A percentile compares a stretch with the other conserved stretches of the same genome.
These are phyloP conservation scores for Zymoseptoria tritici DNA, from an alignment of 2,329 filamentous ascomycete genomes.

Conservation along the genomic window DNA sequence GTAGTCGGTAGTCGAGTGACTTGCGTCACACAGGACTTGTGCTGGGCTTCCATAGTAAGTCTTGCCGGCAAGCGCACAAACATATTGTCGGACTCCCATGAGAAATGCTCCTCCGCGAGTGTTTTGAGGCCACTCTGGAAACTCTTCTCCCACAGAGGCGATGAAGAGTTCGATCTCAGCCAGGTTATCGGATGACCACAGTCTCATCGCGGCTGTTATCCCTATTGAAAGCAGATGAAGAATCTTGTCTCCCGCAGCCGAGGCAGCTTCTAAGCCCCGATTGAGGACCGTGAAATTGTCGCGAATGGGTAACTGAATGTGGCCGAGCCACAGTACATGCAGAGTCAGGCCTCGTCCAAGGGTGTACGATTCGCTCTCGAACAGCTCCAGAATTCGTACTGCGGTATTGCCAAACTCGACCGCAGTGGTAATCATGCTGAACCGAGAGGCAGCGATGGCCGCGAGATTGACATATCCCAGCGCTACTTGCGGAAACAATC, in stretches of 20 bases:
- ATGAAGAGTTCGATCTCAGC: constrained; percentile 64
- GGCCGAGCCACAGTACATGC: constrained; percentile 62
- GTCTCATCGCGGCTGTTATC: constrained; percentile 56
- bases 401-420: constrained; percentile 57
- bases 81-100: constrained; percentile 57
- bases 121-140: constrained; percentile 64
- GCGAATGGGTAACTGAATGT: constrained; percentile 57
- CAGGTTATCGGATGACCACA: constrained; percentile 63
- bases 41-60: constrained; percentile 47
- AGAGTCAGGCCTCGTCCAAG: constrained; percentile 62
- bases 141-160: constrained; percentile 64
- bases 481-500: constrained; percentile 62
- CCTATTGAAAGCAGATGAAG: constrained; percentile 66
- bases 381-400: constrained; percentile 57
- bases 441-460: constrained; percentile 60
- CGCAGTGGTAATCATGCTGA: constrained; percentile 63
- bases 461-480: constrained; percentile 61
- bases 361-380: constrained; percentile 55
- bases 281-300: constrained; percentile 55
- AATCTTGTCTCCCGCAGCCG: constrained; percentile 61
- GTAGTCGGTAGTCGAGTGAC: constrained; percentile 54
- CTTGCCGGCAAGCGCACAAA: constrained; percentile 67
- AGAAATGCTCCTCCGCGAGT: constrained; percentile 64
- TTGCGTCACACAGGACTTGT: constrained; percentile 59
- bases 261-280: constrained; percentile 57